A percentile compares a stretch with the other conserved stretches of the same genome.
Evolutionary conservation across 2,329 filamentous ascomycete genomes (phyloP).

Genomic region (Pseudogymnoascus destructans): DNA sequence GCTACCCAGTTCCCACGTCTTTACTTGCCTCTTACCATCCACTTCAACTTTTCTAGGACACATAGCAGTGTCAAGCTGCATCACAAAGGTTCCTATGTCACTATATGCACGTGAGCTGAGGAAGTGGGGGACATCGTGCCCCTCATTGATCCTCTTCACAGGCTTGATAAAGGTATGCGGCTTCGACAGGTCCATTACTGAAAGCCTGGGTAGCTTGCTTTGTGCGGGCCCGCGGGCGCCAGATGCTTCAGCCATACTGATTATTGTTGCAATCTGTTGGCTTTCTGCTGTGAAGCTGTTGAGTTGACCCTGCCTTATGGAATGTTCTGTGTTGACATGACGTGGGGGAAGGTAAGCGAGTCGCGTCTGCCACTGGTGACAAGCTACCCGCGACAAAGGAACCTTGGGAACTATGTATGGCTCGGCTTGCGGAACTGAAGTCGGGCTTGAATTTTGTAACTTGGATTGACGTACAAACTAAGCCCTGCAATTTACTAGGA

Average conservation of each 20-base stretch:
- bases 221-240: not conserved
- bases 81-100: constrained; percentile 74
- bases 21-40: constrained; percentile 30
- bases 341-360: not conserved
- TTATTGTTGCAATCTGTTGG: not conserved
- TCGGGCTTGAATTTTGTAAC: not conserved
- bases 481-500: not conserved
- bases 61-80: constrained; percentile 81
- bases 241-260: not conserved
- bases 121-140: constrained; percentile 68
- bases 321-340: not conserved
- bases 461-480: not conserved
- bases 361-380: not conserved
- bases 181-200: constrained; percentile 32
- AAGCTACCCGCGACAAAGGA: not conserved
- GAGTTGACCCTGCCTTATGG: not conserved
- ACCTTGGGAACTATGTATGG: not conserved
- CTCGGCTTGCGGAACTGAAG: not conserved
- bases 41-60: constrained; percentile 48
- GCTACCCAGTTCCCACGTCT: constrained; percentile 38
- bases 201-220: constrained; percentile 7
- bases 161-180: constrained; percentile 53
- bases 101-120: constrained; percentile 70
- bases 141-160: constrained; percentile 71
- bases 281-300: not conserved